These are phyloP conservation scores for Hysterangium stoloniferum DNA, from an alignment of 768 basidiomycete genomes.

Conservation along the genomic window DNA sequence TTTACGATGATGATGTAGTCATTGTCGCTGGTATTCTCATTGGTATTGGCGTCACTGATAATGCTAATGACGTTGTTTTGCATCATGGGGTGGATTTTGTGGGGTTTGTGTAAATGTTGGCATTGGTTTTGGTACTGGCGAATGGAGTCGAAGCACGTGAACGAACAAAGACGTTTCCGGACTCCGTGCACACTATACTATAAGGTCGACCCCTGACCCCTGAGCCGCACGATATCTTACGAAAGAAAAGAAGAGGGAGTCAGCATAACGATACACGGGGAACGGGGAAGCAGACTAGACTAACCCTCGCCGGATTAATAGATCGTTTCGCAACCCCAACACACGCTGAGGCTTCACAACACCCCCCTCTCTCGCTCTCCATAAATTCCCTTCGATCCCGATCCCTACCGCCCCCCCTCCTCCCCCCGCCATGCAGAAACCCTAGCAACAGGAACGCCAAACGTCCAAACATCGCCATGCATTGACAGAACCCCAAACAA, in stretches of 20 bases:
- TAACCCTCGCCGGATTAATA: background rate
- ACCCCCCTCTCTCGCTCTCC: slow-evolving; percentile 26
- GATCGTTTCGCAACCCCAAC: slow-evolving; percentile 79
- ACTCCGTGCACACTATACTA: slow-evolving; percentile 91
- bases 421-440: slow-evolving; percentile 20
- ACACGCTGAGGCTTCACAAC: slow-evolving; percentile 69
- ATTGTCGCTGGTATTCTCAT: too few species aligned
- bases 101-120: too few species aligned
- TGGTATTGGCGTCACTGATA: too few species aligned
- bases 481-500: slow-evolving; percentile 76
- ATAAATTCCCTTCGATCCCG: slow-evolving; percentile 14
- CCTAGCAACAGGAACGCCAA: slow-evolving; percentile 36
- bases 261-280: background rate
- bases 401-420: background rate
- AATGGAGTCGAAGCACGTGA: slow-evolving; percentile 33
- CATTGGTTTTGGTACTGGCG: too few species aligned
- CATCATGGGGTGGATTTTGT: background rate
- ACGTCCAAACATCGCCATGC: slow-evolving; percentile 89
- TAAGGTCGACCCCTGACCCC: slow-evolving; percentile 84
- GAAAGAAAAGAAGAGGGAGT: background rate
- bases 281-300: background rate
- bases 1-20: too few species aligned
- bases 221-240: slow-evolving; percentile 82
- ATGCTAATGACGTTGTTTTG: too few species aligned
- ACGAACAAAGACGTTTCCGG: slow-evolving; percentile 89